Base-by-base conservation (phyloP, 164 flowering plant genomes). In the Annona cherimola region DNA sequence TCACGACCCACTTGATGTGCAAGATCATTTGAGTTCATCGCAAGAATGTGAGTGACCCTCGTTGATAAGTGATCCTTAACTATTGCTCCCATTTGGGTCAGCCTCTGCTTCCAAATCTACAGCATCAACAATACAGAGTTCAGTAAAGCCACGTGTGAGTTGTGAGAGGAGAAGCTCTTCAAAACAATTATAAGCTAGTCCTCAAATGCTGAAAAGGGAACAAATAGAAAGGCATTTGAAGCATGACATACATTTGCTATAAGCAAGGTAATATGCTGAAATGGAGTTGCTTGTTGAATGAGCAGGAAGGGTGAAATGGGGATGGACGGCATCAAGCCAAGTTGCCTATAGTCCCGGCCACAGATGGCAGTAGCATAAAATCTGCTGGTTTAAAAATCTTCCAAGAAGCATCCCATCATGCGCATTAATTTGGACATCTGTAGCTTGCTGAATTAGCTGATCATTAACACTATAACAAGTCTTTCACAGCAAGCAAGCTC, bases 51-150 rank as follows among this genome's bases (percentile, higher is more conserved):
- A 67, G 91, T 88, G 64, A 93, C 90, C 45, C 69, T 81, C 69
- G 78, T 85, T 4, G 92, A 76, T 1, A 91, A 69, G 44, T 74
- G 75, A 16, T 86, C 89, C 75, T 84, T 97, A 40, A 91, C 71
- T 4, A 42, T 77, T 59, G 90, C 98, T 41, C 97, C 99, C 92
- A 88, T 88, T 79, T 91, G 96, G 79, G 68, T 78, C 78, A 95
- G 75, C 78, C 84, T 93, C 69, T 88, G 90, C 85, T 87, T 91
- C 99, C 99, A 95, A 71, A 95, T 87, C 99, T 95, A 19, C 18
- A 65, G 44, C 61, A 72, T 19, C 26, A n/a, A 40, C 45, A 64
- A 26, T 11, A 18, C 9, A 26, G 66, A 35, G 12, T 18, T 4
- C 9, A 5, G 46, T 5, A 11, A 57, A 61, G 8, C 6, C 8